Evolutionary conservation across 306 rosid species (phyloP).

Genomic region (Quillaja saponaria): DNA sequence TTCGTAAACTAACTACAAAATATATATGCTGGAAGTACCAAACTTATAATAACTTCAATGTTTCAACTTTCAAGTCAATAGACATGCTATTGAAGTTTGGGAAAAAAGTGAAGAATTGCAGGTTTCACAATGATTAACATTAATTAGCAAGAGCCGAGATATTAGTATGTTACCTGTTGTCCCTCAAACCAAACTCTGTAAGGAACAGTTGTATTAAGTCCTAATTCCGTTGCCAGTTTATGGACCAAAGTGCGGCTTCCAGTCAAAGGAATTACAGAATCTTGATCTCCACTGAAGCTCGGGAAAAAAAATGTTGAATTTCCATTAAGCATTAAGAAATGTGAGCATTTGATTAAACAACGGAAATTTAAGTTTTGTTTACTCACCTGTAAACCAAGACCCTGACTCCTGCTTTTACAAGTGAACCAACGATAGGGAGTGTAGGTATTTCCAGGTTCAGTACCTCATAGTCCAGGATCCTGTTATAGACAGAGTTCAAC

Average conservation of each 20-base stretch:
- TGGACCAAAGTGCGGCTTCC: conserved; percentile 89
- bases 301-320: conserved; percentile 9
- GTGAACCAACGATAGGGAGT: conserved; percentile 63
- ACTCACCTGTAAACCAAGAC: conserved; percentile 86
- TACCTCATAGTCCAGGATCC: conserved; percentile 71
- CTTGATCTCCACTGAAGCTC: conserved; percentile 85
- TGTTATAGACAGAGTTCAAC: conserved; percentile 25
- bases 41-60: too few species aligned
- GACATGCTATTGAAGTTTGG: too few species aligned
- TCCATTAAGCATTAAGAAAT: conserved; percentile 8
- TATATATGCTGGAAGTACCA: too few species aligned
- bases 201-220: conserved; percentile 71
- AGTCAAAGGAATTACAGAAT: conserved; percentile 89
- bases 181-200: conserved; percentile 93
- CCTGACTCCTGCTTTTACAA: conserved; percentile 70
- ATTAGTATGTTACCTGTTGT: conserved; percentile 58
- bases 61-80: too few species aligned
- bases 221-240: conserved; percentile 61
- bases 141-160: neutral
- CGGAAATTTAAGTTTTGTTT: neutral
- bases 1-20: too few species aligned
- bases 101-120: too few species aligned
- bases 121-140: too few species aligned
- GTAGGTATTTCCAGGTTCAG: conserved; percentile 80
- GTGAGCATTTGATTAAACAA: conserved; percentile 16